phyloP scores from a whole-genome alignment of 2,329 filamentous ascomycete genomes.

The Xylaria sp. region DNA sequence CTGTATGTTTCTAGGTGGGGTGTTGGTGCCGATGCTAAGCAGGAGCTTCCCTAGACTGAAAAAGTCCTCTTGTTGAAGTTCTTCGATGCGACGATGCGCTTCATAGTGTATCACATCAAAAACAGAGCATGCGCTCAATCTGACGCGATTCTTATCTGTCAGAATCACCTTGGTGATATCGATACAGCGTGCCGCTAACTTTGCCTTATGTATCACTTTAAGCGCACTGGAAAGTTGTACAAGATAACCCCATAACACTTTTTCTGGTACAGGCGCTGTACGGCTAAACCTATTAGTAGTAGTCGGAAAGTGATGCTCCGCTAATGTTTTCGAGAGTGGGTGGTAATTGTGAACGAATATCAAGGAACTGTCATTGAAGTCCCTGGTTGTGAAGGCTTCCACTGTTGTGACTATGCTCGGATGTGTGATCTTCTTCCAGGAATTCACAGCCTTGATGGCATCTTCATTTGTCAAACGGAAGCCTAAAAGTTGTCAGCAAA shows the following conservation, averaged over 20 bases:
- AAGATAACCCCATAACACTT: slow-evolving; percentile 89
- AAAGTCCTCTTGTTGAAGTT: slow-evolving; percentile 90
- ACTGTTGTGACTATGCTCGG: slow-evolving; percentile 86
- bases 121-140: slow-evolving; percentile 87
- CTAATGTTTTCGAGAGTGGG: slow-evolving; percentile 87
- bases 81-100: slow-evolving; percentile 71
- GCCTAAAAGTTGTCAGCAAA: slow-evolving; percentile 57
- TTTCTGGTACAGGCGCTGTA: slow-evolving; percentile 70
- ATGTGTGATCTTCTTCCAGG: slow-evolving; percentile 88
- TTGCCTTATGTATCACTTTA: slow-evolving; percentile 82
- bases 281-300: slow-evolving; percentile 60
- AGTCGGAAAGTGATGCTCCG: slow-evolving; percentile 78
- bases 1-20: slow-evolving; percentile 61
- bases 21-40: slow-evolving; percentile 82
- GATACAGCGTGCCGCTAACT: slow-evolving; percentile 86
- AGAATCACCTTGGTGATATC: slow-evolving; percentile 89
- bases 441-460: slow-evolving; percentile 84
- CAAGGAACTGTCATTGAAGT: slow-evolving; percentile 93
- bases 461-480: slow-evolving; percentile 90
- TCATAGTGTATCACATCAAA: slow-evolving; percentile 91
- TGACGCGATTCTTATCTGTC: slow-evolving; percentile 89
- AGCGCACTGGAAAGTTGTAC: slow-evolving; percentile 90
- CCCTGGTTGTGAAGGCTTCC: slow-evolving; percentile 91
- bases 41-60: slow-evolving; percentile 85
- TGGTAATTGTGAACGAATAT: slow-evolving; percentile 95